phyloP scores from a whole-genome alignment of 352 stramenopile species.

The Phytophthora quininea region DNA sequence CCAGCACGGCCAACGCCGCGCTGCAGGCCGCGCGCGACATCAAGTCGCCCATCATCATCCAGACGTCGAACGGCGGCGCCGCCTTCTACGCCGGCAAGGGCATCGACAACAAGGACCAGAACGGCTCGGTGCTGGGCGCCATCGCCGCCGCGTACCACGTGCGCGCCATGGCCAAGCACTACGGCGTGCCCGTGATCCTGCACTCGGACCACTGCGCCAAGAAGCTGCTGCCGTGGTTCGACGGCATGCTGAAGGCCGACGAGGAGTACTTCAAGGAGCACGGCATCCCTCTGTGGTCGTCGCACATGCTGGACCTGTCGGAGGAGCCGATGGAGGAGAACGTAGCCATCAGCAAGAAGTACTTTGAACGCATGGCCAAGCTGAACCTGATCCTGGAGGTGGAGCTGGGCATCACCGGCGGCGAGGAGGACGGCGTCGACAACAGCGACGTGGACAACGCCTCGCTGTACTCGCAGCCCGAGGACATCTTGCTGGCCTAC shows the following conservation, averaged over 20 bases:
- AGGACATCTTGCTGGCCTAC: constrained; percentile 15
- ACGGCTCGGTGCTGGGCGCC: constrained; percentile 53
- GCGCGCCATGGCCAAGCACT: constrained; percentile 94
- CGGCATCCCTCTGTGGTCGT: constrained; percentile 96
- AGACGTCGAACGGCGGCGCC: constrained; percentile 97
- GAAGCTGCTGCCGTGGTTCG: constrained; percentile 98
- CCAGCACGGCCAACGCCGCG: constrained; percentile 96
- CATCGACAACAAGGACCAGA: constrained; percentile 93
- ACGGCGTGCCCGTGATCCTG: constrained; percentile 97
- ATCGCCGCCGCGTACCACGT: constrained; percentile 72
- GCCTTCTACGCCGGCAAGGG: constrained; percentile 98
- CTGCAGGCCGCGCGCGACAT: constrained; percentile 97
- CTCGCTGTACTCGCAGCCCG: constrained; percentile 61
- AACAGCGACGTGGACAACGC: constrained; percentile 94
- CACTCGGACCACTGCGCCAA: constrained; percentile 99
- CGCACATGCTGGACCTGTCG: constrained; percentile 99
- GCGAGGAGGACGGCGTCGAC: constrained; percentile 98
- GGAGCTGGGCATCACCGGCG: constrained; percentile 97
- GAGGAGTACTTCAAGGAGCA: constrained; percentile 87
- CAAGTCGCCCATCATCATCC: constrained; percentile 97
- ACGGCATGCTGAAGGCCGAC: constrained; percentile 95
- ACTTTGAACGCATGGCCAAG: constrained; percentile 95
- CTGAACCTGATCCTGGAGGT: constrained; percentile 97
- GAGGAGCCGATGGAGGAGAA: constrained; percentile 99
- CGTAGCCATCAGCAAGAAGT: constrained; percentile 96